These are phyloP conservation scores for Diplogelasinospora grovesii DNA, from an alignment of 495 filamentous ascomycete genomes.

Conservation along the genomic window DNA sequence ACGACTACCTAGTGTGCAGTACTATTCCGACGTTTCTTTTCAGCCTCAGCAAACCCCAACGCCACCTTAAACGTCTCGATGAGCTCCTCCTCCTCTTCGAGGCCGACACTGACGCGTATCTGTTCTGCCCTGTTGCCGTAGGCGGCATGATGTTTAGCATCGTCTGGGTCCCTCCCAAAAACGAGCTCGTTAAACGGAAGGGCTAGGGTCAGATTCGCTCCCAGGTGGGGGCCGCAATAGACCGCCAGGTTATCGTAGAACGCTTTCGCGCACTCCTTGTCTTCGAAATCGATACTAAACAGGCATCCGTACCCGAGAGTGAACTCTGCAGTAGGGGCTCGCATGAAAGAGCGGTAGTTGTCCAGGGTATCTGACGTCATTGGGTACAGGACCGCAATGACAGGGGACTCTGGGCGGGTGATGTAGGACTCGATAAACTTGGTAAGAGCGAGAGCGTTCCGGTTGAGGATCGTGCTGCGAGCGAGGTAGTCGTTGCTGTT, in stretches of 20 bases:
- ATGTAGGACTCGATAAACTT: constrained; percentile 22
- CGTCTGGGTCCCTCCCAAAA: constrained; percentile 26
- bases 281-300: constrained; percentile 36
- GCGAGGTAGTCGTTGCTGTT: constrained; percentile 36
- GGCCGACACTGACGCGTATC: constrained; percentile 34
- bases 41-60: constrained; percentile 12
- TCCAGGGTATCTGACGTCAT: constrained; percentile 20
- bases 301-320: constrained; percentile 34
- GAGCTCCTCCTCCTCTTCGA: constrained; percentile 33
- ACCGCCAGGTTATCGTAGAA: constrained; percentile 39
- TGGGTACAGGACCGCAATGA: constrained; percentile 36
- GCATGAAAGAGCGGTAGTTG: constrained; percentile 33
- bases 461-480: constrained; percentile 34
- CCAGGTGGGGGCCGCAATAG: constrained; percentile 40
- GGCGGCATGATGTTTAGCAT: constrained; percentile 14
- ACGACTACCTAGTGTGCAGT: too few species aligned
- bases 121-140: constrained; percentile 27
- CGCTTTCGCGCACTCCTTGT: constrained; percentile 17
- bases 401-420: constrained; percentile 12
- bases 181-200: constrained; percentile 34
- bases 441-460: constrained; percentile 36
- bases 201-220: constrained; percentile 39
- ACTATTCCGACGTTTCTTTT: too few species aligned
- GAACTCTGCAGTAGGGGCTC: constrained; percentile 27
- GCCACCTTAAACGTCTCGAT: constrained; percentile 28